These are phyloP conservation scores for Cicer cuneatum DNA, from an alignment of 306 rosid species.

Conservation along the genomic window DNA sequence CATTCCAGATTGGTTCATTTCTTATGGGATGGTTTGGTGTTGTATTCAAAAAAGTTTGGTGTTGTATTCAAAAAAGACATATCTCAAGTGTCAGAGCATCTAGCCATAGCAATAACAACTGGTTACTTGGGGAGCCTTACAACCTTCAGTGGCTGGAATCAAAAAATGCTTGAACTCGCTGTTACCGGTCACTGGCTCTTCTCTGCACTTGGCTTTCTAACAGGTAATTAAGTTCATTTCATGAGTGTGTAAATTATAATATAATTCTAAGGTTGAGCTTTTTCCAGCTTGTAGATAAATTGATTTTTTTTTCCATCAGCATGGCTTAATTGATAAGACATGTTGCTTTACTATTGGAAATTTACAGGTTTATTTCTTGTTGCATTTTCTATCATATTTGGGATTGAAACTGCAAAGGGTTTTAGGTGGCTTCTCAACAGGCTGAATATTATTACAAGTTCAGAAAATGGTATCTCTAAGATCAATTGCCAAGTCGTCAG, in stretches of 20 bases:
- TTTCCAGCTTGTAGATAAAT: background rate
- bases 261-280: background rate
- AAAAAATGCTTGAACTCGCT: conserved; percentile 86
- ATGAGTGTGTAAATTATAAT: background rate
- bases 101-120: conserved; percentile 75
- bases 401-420: conserved; percentile 82
- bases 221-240: conserved; percentile 56
- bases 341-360: background rate
- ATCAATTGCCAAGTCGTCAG: conserved; percentile 55
- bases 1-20: conserved; percentile 80
- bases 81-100: conserved; percentile 65
- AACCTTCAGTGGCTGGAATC: conserved; percentile 95
- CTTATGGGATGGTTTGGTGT: conserved; percentile 96
- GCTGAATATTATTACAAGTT: conserved; percentile 36
- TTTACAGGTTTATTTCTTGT: conserved; percentile 79
- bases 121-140: conserved; percentile 96
- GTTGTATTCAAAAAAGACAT: conserved; percentile 80
- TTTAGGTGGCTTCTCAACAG: conserved; percentile 61
- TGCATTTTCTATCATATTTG: conserved; percentile 64
- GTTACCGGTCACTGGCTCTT: conserved; percentile 71
- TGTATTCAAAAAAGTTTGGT: too few species aligned
- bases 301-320: background rate
- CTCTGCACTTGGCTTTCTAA: conserved; percentile 64
- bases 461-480: conserved; percentile 43
- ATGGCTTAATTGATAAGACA: conserved; percentile 33